These are phyloP conservation scores for Solanum sitiens DNA, from an alignment of 257 asterid genomes.

Conservation along the genomic window DNA sequence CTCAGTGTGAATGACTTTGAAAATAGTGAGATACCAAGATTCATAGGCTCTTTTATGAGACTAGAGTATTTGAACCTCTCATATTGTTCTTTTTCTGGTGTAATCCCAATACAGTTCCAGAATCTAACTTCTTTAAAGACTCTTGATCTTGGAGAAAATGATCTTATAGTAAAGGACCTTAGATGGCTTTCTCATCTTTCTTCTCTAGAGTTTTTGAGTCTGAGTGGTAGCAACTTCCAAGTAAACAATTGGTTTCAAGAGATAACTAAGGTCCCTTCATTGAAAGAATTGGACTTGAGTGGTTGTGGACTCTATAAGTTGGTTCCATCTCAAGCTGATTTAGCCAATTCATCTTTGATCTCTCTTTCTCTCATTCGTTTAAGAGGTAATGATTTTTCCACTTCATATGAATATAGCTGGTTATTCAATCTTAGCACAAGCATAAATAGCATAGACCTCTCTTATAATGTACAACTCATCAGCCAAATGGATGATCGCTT, in stretches of 20 bases:
- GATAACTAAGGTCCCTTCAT: not conserved
- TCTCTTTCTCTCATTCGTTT: slow-evolving; percentile 5
- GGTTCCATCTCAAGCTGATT: not conserved
- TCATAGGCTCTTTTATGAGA: not conserved
- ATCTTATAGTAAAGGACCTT: not conserved
- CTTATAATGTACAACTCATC: not conserved
- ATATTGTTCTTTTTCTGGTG: not conserved
- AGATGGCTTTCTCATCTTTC: not conserved
- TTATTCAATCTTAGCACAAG: slow-evolving; percentile 1
- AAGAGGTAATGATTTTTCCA: not conserved
- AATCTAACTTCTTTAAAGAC: not conserved
- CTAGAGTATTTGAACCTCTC: not conserved
- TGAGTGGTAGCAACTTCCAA: not conserved
- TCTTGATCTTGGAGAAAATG: not conserved
- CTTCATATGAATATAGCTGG: not conserved
- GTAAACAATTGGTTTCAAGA: not conserved
- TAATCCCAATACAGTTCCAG: slow-evolving; percentile 7
- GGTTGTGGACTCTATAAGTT: not conserved
- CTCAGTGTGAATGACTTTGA: not conserved
- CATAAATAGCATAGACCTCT: not conserved
- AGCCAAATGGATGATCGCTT: not conserved
- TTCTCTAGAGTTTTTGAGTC: not conserved
- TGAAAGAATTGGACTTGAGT: not conserved
- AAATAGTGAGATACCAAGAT: not conserved
- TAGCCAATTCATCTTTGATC: slow-evolving; percentile 2